phyloP scores from a whole-genome alignment of 148 eudicot species.

The Chenopodium album region DNA sequence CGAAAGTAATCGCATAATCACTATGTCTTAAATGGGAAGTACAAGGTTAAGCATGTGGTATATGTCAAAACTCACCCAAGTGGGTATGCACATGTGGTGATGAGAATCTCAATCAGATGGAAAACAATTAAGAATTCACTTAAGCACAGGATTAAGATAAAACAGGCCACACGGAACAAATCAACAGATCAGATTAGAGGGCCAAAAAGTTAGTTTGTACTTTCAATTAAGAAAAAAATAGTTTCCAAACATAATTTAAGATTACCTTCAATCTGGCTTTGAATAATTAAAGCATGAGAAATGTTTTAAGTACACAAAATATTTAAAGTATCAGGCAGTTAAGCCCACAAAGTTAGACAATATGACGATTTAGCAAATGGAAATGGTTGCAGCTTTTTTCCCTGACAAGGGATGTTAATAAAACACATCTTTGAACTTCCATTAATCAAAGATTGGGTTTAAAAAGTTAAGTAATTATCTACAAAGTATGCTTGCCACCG shows the following conservation, averaged over 20 bases:
- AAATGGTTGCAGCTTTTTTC: conserved; percentile 34
- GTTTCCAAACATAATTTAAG: conserved; percentile 37
- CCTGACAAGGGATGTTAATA: conserved; percentile 24
- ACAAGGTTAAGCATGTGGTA: conserved; percentile 42
- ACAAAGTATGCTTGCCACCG: conserved; percentile 26
- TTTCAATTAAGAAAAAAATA: conserved; percentile 38
- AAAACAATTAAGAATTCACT: conserved; percentile 22
- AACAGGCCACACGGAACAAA: conserved; percentile 28
- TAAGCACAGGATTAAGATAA: conserved; percentile 11
- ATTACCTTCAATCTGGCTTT: conserved; percentile 23
- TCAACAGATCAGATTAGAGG: conserved; percentile 21
- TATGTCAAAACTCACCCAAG: conserved; percentile 37
- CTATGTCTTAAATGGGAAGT: conserved; percentile 24
- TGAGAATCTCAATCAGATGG: conserved; percentile 31
- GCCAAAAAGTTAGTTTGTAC: conserved; percentile 60
- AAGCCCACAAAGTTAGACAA: conserved; percentile 20
- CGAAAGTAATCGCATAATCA: conserved; percentile 16
- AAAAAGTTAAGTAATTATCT: conserved; percentile 18
- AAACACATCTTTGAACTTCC: conserved; percentile 24
- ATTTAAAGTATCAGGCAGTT: conserved; percentile 26
- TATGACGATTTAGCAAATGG: conserved; percentile 13
- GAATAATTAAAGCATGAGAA: conserved; percentile 16
- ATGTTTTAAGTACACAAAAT: conserved; percentile 10
- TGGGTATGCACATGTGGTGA: conserved; percentile 35
- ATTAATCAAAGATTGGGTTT: conserved; percentile 22